Percentiles rank a stretch among this genome's conserved stretches.
Evolutionary conservation across 176 grass and related monocot genomes (phyloP).

Genomic region (Hordeum marinum): DNA sequence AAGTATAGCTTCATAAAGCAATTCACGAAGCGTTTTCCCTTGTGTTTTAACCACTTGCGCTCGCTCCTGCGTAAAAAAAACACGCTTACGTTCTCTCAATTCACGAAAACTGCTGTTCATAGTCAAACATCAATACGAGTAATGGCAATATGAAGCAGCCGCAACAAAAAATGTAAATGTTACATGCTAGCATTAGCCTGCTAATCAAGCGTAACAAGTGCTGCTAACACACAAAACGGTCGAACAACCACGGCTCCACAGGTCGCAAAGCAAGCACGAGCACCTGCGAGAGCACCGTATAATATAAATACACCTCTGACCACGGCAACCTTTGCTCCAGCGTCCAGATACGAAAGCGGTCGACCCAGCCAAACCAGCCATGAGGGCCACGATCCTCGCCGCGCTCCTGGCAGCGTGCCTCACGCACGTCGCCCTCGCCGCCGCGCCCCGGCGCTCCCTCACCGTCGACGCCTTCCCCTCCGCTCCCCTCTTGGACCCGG

Average conservation of each 20-base stretch:
- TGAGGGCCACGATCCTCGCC: slow-evolving; percentile 3
- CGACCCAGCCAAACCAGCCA: not conserved
- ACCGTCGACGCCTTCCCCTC: not conserved
- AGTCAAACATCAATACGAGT: not conserved
- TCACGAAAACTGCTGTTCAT: not conserved
- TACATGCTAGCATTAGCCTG: not conserved
- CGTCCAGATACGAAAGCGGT: not conserved
- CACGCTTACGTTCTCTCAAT: not conserved
- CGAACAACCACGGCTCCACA: not conserved
- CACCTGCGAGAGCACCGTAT: not conserved
- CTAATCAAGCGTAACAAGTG: not conserved
- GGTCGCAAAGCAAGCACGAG: too few species aligned
- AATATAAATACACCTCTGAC: not conserved
- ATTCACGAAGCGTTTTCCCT: too few species aligned
- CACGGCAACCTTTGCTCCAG: not conserved
- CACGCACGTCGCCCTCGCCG: not conserved
- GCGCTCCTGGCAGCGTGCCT: slow-evolving; percentile 27
- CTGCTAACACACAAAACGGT: not conserved
- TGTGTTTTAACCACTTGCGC: too few species aligned
- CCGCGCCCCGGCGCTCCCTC: slow-evolving; percentile 19
- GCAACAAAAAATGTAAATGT: not conserved
- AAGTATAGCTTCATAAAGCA: too few species aligned
- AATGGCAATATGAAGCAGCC: too few species aligned
- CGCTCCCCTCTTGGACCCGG: not conserved
- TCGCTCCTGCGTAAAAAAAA: too few species aligned